Evolutionary conservation across 225 moss, liverwort and hornwort species (phyloP), one percentile per base, ranked within the genome.

Genomic region (Thuidium tamariscinum): DNA sequence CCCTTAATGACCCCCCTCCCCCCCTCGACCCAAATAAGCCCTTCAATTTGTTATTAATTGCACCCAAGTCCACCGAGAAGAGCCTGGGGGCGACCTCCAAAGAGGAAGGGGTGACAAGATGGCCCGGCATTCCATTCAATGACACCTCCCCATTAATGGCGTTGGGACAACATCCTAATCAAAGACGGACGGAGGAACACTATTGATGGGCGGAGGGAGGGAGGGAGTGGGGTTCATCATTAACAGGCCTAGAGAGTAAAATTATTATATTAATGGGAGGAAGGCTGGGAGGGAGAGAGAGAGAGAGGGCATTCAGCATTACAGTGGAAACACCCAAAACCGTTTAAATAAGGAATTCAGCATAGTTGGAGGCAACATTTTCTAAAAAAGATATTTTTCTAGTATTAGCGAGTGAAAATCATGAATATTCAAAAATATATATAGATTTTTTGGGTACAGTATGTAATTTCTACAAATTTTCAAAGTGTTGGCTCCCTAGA

Each of bases 201-300:
- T 79, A 85, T 72, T 90, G 64, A 88, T 79, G 89, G 51, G n/a
- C n/a, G n/a, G n/a, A n/a, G n/a, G n/a, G n/a, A n/a, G n/a, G 16
- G 51, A 16, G 4, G 52, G 16, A 44, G 44, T 44, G 39, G 78
- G 76, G 20, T 4, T 9, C 88, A 86, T 90, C 88, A 88, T 72
- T 85, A n/a, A n/a, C n/a, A n/a, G n/a, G n/a, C n/a, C n/a, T n/a
- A n/a, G n/a, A n/a, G n/a, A n/a, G n/a, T n/a, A n/a, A n/a, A n/a
- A n/a, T n/a, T n/a, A n/a, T n/a, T n/a, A n/a, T 67, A 49, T 13
- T 3, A 36, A 66, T 36, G 26, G 37, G 15, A 23, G 14, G 8
- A 25, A 39, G 13, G 44, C n/a, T n/a, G n/a, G n/a, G n/a, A n/a
- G n/a, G n/a, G n/a, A n/a, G n/a, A n/a, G n/a, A n/a, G n/a, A n/a